Evolutionary conservation across 2,329 filamentous ascomycete species (phyloP).

Genomic region (Colletotrichum godetiae): DNA sequence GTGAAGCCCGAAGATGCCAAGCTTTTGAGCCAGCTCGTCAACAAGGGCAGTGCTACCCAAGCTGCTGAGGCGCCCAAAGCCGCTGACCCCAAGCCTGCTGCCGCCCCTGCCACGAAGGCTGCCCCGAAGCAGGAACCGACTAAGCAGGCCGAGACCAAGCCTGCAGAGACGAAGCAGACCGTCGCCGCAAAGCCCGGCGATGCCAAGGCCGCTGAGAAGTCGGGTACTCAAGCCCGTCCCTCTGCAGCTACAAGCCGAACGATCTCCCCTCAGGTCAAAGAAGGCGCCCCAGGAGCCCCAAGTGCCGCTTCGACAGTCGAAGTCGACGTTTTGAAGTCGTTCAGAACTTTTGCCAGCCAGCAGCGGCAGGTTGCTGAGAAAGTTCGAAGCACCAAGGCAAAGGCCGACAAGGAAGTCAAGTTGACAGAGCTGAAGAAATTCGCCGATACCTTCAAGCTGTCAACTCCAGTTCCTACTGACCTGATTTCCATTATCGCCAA

Average conservation of each 20-base stretch:
- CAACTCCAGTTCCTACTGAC: slow-evolving; percentile 90
- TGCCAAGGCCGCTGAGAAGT: slow-evolving; percentile 35
- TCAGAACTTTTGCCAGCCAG: slow-evolving; percentile 71
- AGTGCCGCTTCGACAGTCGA: slow-evolving; percentile 72
- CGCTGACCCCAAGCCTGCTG: slow-evolving; percentile 19
- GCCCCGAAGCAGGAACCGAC: slow-evolving; percentile 22
- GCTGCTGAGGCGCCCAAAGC: slow-evolving; percentile 15
- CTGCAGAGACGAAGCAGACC: slow-evolving; percentile 22
- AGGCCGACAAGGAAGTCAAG: slow-evolving; percentile 88
- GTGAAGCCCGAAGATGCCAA: slow-evolving; percentile 46
- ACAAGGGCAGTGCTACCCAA: slow-evolving; percentile 14
- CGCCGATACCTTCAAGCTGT: slow-evolving; percentile 91
- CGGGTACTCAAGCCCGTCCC: slow-evolving; percentile 43
- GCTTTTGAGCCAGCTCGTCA: slow-evolving; percentile 19
- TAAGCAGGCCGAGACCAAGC: slow-evolving; percentile 13
- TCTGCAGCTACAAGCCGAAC: slow-evolving; percentile 54
- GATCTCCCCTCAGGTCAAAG: slow-evolving; percentile 53
- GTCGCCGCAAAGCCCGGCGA: slow-evolving; percentile 1
- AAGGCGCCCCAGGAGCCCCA: slow-evolving; percentile 55
- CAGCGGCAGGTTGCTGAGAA: slow-evolving; percentile 68
- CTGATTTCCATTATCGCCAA: slow-evolving; percentile 96
- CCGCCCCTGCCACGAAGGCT: slow-evolving; percentile 5
- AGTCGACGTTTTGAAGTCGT: slow-evolving; percentile 69
- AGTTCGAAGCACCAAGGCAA: slow-evolving; percentile 66
- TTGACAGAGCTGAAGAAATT: slow-evolving; percentile 96